phyloP scores from a whole-genome alignment of 2,329 filamentous ascomycete species.

The Diaporthe sp. region DNA sequence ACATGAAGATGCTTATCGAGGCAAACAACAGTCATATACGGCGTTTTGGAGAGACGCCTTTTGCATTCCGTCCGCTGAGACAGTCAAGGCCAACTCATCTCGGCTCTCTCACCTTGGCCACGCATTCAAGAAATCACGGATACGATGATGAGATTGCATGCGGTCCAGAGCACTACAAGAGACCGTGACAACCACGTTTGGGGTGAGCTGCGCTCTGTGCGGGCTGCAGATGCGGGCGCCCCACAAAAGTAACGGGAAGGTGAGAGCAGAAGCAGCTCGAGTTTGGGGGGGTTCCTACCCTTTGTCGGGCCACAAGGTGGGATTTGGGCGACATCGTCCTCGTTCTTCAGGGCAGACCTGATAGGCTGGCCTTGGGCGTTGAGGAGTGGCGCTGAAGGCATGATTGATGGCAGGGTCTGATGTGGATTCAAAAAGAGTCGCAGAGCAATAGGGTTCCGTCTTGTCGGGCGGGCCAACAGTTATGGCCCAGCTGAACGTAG shows the following conservation, averaged over 20 bases:
- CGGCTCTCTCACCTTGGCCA: constrained; percentile 1
- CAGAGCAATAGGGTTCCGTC: not conserved
- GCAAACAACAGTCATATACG: not conserved
- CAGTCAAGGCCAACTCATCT: not conserved
- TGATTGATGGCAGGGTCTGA: not conserved
- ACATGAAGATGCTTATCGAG: not conserved
- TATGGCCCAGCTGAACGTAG: not conserved
- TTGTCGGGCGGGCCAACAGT: not conserved
- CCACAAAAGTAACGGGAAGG: not conserved
- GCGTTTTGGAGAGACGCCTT: not conserved
- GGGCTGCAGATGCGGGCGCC: not conserved
- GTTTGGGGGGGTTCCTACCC: constrained; percentile 23
- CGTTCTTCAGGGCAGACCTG: constrained; percentile 36
- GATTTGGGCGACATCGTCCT: constrained; percentile 30
- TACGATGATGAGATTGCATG: not conserved
- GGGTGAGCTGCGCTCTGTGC: constrained; percentile 2
- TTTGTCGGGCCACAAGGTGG: constrained; percentile 27
- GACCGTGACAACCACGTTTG: not conserved
- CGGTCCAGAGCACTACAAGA: constrained; percentile 19
- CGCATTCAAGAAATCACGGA: not conserved
- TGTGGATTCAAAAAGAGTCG: not conserved
- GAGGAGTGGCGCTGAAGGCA: constrained; percentile 32
- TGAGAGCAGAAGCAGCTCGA: not conserved
- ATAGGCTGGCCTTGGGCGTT: constrained; percentile 33
- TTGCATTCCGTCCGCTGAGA: constrained; percentile 6